Evolutionary conservation across 306 rosid genomes (phyloP), one percentile per base, ranked within the genome.

Genomic region (Trifolium fragiferum): DNA sequence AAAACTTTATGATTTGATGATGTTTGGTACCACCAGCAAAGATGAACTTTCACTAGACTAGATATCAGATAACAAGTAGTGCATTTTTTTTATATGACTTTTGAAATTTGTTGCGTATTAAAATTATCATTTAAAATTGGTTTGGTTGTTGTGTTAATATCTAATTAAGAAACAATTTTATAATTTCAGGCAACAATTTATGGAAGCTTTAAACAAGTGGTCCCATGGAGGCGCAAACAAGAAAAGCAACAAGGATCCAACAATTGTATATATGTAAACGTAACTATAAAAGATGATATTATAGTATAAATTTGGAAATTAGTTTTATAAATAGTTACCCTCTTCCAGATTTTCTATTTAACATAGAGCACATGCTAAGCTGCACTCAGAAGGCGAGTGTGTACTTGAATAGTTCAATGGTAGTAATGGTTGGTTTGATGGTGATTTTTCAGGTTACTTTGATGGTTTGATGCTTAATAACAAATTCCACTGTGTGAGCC

Each of bases 161-260:
- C 27, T 54, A 16, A 65, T 51, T 47, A 54, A 59, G 76, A 77
- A 32, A 55, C 37, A 66, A 8, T 18, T 68, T 41, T 23, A 23
- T 9, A 25, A 76, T 1, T 70, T 77, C 90, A 90, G 98, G 88
- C 82, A 44, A 87, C 79, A 75, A 75, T 93, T 53, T 90, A 68
- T 82, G 89, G 85, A 76, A 71, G 89, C 80, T 70, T 93, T 23
- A 93, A 90, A 85, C 96, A 84, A 60, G 87, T 74, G 82, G 88
- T 89, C 63, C 89, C 87, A 37, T 83, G 96, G 93, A 87, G 83
- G 67, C 82, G 95, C 77, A 90, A 73, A 70, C 84, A 79, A 75
- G 86, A 85, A 51, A 82, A 64, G 14, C 83, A 84, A 59, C 62
- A 55, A 13, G 65, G 35, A 14, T 35, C 43, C 0, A 76, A 72